Conservation (phyloP, 2,329 filamentous ascomycete genomes). For the Thelonectria rubi region DNA sequence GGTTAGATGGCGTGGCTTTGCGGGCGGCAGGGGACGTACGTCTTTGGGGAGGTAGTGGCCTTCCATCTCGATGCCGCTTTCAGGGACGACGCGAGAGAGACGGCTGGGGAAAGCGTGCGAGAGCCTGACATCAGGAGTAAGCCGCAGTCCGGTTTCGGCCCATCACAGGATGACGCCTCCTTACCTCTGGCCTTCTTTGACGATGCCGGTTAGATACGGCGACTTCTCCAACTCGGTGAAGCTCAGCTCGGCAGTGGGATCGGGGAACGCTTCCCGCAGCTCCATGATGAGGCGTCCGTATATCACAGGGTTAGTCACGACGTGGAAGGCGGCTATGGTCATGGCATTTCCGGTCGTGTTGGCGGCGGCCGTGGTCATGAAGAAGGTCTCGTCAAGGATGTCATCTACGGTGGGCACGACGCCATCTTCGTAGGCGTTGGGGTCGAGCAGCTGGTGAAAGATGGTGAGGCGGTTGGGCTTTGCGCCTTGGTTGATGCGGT, state of each 20-base stretch:
- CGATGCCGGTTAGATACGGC: conserved; percentile 17
- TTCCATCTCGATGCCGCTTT: conserved; percentile 16
- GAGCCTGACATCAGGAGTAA: conserved; percentile 2
- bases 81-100: conserved; percentile 19
- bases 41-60: conserved; percentile 18
- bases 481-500: conserved; percentile 15
- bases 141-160: not conserved
- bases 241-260: conserved; percentile 4
- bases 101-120: conserved; percentile 21
- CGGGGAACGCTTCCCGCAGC: conserved; percentile 17
- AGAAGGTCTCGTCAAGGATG: conserved; percentile 19
- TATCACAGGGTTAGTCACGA: conserved; percentile 14
- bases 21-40: not conserved
- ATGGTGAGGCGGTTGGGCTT: conserved; percentile 14
- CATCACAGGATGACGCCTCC: not conserved
- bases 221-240: conserved; percentile 16
- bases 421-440: conserved; percentile 9
- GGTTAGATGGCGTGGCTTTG: not conserved
- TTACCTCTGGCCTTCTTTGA: conserved; percentile 23
- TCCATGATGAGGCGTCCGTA: conserved; percentile 16
- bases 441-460: conserved; percentile 22
- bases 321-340: conserved; percentile 21
- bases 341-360: conserved; percentile 20
- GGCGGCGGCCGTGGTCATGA: conserved; percentile 18
- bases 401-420: conserved; percentile 5